Conservation (phyloP, 768 basidiomycete genomes). For the Termitomyces sp. region DNA sequence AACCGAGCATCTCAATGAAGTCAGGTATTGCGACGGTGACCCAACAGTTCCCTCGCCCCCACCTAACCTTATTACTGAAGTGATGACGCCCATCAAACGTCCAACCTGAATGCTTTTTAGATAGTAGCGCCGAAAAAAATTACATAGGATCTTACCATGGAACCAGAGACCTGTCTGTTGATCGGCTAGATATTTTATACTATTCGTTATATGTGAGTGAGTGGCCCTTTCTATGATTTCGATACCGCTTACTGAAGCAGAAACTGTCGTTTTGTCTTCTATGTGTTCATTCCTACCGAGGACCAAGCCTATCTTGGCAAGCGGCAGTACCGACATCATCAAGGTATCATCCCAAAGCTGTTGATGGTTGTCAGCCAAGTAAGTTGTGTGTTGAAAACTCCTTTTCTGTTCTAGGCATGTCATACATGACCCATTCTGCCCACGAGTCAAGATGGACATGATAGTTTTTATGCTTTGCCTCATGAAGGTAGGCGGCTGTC, state of each 20-base stretch:
- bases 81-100: constrained; percentile 44
- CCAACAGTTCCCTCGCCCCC: constrained; percentile 60
- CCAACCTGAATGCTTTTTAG: constrained; percentile 29
- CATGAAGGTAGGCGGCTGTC: constrained; percentile 41
- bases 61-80: constrained; percentile 42
- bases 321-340: constrained; percentile 56
- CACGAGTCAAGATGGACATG: constrained; percentile 39
- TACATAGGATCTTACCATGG: constrained; percentile 31
- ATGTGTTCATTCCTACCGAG: constrained; percentile 46
- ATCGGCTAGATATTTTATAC: constrained; percentile 44
- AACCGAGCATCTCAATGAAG: constrained; percentile 43
- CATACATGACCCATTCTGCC: constrained; percentile 51
- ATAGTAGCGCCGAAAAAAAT: neutral
- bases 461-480: constrained; percentile 30
- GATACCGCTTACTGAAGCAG: constrained; percentile 38
- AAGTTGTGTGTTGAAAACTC: constrained; percentile 47
- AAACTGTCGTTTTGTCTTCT: constrained; percentile 52
- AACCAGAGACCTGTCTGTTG: constrained; percentile 43
- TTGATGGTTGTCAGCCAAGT: constrained; percentile 35
- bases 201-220: constrained; percentile 12
- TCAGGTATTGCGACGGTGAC: constrained; percentile 42
- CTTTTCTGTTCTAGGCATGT: constrained; percentile 43
- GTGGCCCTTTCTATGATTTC: neutral
- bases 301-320: constrained; percentile 54
- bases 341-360: constrained; percentile 58